Conservation (phyloP, 2,329 filamentous ascomycete species). For the Aspergillus sp. region DNA sequence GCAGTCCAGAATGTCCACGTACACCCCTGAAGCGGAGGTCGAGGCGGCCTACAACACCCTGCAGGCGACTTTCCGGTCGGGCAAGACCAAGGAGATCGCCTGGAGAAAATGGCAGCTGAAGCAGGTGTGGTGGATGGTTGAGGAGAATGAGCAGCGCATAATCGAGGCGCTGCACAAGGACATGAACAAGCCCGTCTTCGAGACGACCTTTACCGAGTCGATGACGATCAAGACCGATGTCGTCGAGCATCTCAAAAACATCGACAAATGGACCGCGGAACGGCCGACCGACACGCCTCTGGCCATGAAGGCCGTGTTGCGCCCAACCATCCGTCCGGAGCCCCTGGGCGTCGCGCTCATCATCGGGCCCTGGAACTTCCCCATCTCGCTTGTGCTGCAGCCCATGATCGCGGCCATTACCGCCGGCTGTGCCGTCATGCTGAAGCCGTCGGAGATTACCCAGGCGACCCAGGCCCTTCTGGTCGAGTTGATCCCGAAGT, state of each 20-base stretch:
- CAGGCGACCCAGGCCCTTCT: conserved; percentile 36
- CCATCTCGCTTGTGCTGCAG: conserved; percentile 38
- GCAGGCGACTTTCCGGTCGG: conserved; percentile 25
- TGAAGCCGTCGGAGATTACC: conserved; percentile 49
- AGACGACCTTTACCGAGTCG: conserved; percentile 34
- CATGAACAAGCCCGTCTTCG: conserved; percentile 35
- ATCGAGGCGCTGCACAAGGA: conserved; percentile 34
- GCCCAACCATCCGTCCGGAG: conserved; percentile 41
- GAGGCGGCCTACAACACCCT: conserved; percentile 12
- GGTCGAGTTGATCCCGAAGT: conserved; percentile 40
- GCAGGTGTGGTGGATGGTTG: conserved; percentile 43
- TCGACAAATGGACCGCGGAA: conserved; percentile 43
- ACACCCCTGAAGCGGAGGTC: conserved; percentile 3
- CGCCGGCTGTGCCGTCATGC: conserved; percentile 41
- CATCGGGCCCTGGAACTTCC: conserved; percentile 50
- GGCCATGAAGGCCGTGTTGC: conserved; percentile 29
- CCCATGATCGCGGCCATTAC: conserved; percentile 46
- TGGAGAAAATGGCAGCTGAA: conserved; percentile 46
- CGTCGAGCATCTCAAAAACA: conserved; percentile 35
- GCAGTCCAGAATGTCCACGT: not conserved
- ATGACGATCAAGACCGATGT: conserved; percentile 34
- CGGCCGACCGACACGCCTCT: conserved; percentile 25
- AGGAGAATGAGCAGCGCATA: conserved; percentile 38
- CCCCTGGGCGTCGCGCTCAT: conserved; percentile 47
- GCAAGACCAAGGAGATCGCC: conserved; percentile 35